These are phyloP conservation scores for Sinapis alba DNA, from an alignment of 441 rosid species.

Conservation along the genomic window DNA sequence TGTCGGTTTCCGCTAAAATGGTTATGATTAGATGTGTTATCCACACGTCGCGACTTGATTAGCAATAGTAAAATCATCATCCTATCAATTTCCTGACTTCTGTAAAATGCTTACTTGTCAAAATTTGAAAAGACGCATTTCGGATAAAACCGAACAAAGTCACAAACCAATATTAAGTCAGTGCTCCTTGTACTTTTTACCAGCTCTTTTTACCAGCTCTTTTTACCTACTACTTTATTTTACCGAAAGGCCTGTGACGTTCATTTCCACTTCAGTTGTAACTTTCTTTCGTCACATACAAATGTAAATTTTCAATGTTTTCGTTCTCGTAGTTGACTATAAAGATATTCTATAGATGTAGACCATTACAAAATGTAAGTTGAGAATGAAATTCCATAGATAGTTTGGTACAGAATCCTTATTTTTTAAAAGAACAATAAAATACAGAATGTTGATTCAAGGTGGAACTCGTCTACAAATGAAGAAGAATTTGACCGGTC, in stretches of 20 bases:
- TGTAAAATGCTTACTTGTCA: not conserved
- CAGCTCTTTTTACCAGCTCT: conserved; percentile 17
- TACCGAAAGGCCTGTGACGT: conserved; percentile 13
- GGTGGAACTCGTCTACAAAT: conserved; percentile 28
- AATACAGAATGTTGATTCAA: conserved; percentile 12
- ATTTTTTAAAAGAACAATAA: not conserved
- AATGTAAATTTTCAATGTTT: conserved; percentile 6
- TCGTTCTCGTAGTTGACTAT: not conserved
- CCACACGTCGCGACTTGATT: not conserved
- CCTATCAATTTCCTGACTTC: not conserved
- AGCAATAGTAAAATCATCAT: not conserved
- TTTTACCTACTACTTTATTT: conserved; percentile 4
- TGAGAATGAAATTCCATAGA: conserved; percentile 6
- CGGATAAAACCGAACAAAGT: conserved; percentile 1
- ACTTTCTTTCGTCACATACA: conserved; percentile 10
- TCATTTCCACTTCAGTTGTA: conserved; percentile 20
- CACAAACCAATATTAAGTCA: conserved; percentile 3
- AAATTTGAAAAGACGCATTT: conserved; percentile 1
- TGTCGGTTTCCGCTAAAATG: not conserved
- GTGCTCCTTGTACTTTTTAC: conserved; percentile 2
- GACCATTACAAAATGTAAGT: not conserved
- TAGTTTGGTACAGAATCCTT: conserved; percentile 15
- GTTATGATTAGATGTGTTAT: not conserved
- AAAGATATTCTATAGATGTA: not conserved
- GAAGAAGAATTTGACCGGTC: conserved; percentile 22